phyloP scores from a whole-genome alignment of 208 protist species.

The Zelonia costaricensis region DNA sequence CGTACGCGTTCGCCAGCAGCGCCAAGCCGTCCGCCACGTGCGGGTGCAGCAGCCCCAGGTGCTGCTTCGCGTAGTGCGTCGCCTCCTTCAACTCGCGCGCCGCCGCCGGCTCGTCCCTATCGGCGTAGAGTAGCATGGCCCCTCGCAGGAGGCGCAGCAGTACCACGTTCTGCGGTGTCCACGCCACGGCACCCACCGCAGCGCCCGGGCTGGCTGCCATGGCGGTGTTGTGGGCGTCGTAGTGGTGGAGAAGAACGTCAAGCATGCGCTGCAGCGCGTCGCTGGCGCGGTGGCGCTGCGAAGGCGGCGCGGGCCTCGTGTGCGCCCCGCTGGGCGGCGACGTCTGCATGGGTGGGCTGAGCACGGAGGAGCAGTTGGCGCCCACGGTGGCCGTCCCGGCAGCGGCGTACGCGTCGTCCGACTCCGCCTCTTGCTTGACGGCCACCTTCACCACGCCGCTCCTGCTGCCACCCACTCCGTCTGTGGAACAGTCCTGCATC shows the following conservation, averaged over 20 bases:
- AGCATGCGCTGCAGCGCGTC: constrained; percentile 35
- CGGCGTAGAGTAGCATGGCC: constrained; percentile 31
- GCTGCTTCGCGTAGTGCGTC: constrained; percentile 25
- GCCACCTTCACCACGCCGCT: too few relatives aligned
- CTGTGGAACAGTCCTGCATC: too few relatives aligned
- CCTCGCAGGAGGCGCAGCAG: constrained; percentile 51
- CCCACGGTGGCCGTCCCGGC: not conserved
- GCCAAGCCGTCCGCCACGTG: constrained; percentile 30
- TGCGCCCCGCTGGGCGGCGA: too few relatives aligned
- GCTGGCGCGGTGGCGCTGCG: constrained; percentile 21
- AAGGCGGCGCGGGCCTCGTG: constrained; percentile 1
- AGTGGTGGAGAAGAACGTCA: constrained; percentile 22
- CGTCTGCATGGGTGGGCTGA: too few relatives aligned
- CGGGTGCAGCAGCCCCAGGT: constrained; percentile 35
- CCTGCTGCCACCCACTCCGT: too few relatives aligned
- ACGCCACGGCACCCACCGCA: constrained; percentile 8
- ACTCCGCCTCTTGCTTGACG: too few relatives aligned
- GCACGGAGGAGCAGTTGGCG: not conserved
- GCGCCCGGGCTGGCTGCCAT: not conserved
- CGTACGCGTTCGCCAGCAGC: constrained; percentile 24
- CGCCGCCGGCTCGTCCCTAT: constrained; percentile 47
- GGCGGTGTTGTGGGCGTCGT: constrained; percentile 4
- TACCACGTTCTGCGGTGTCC: constrained; percentile 42
- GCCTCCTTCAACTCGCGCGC: constrained; percentile 34
- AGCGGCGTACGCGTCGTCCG: too few relatives aligned